Evolutionary conservation across 129 eudicot species (phyloP).

Genomic region (Smallanthus sonchifolius): DNA sequence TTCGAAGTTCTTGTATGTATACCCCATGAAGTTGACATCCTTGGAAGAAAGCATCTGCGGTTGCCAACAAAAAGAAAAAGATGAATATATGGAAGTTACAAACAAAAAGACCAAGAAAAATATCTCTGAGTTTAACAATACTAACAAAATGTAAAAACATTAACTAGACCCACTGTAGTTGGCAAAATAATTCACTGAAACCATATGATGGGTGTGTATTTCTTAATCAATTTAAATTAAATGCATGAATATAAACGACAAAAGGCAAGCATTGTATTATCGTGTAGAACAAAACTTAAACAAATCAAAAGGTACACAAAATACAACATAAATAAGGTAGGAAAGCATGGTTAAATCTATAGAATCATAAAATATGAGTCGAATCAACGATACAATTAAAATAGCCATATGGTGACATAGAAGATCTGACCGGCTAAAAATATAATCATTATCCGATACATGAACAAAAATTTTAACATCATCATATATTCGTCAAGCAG

Average conservation of each 20-base stretch:
- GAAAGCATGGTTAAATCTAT: background rate
- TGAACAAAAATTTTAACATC: background rate
- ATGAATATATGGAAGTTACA: background rate
- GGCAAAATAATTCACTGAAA: background rate
- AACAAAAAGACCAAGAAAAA: background rate
- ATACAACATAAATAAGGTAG: background rate
- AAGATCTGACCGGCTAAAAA: background rate
- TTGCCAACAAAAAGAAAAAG: background rate
- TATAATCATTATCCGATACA: background rate
- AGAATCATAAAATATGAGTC: background rate
- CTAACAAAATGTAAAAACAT: background rate
- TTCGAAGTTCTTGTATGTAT: conserved; percentile 91
- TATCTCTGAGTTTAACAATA: conserved; percentile 5
- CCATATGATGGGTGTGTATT: background rate
- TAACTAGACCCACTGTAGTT: background rate
- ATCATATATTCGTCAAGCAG: too few relatives aligned
- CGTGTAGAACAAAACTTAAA: background rate
- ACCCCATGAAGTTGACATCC: conserved; percentile 95
- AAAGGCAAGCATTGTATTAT: background rate
- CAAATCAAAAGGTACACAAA: background rate
- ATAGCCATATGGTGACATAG: background rate
- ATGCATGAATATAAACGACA: background rate
- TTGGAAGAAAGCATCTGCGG: conserved; percentile 91
- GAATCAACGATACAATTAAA: background rate
- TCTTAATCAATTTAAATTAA: background rate